phyloP scores from a whole-genome alignment of 1,284 basidiomycete genomes.

The Bondarzewia mesenterica region DNA sequence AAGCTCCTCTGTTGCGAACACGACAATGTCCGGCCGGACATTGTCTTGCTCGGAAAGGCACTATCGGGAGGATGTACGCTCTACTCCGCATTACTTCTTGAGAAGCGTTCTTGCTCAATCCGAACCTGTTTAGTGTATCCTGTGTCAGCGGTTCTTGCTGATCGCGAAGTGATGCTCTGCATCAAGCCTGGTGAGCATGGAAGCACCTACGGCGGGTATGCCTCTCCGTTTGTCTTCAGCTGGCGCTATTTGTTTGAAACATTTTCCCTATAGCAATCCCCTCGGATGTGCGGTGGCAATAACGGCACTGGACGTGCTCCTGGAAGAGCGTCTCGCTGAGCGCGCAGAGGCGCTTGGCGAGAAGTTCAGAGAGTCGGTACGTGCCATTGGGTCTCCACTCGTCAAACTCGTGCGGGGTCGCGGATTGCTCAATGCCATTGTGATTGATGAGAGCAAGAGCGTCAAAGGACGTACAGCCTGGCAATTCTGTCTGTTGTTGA shows the following conservation, averaged over 20 bases:
- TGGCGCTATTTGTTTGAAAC: too few relatives aligned
- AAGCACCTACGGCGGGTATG: conserved; percentile 89
- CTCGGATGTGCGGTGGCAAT: conserved; percentile 92
- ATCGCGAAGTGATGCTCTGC: conserved; percentile 88
- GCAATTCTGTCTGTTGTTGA: conserved; percentile 92
- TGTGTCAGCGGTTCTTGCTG: conserved; percentile 89
- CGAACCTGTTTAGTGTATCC: conserved; percentile 69
- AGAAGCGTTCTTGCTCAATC: not conserved
- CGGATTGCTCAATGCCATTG: conserved; percentile 90
- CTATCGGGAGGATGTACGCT: conserved; percentile 81
- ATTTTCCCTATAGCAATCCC: conserved; percentile 61
- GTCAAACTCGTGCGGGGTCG: conserved; percentile 74
- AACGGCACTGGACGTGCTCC: conserved; percentile 45
- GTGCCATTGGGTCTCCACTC: conserved; percentile 61
- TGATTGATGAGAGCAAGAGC: conserved; percentile 83
- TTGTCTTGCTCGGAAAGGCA: conserved; percentile 93
- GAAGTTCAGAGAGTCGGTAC: conserved; percentile 68
- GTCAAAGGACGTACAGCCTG: conserved; percentile 80
- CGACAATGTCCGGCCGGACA: conserved; percentile 85
- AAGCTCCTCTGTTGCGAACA: conserved; percentile 88
- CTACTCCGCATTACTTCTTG: not conserved
- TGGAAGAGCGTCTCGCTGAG: conserved; percentile 10
- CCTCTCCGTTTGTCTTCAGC: not conserved
- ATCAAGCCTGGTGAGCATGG: conserved; percentile 97
- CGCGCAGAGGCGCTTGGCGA: conserved; percentile 56